Evolutionary conservation across 768 basidiomycete genomes (phyloP).

Genomic region (Xerocomus spinulosus): DNA sequence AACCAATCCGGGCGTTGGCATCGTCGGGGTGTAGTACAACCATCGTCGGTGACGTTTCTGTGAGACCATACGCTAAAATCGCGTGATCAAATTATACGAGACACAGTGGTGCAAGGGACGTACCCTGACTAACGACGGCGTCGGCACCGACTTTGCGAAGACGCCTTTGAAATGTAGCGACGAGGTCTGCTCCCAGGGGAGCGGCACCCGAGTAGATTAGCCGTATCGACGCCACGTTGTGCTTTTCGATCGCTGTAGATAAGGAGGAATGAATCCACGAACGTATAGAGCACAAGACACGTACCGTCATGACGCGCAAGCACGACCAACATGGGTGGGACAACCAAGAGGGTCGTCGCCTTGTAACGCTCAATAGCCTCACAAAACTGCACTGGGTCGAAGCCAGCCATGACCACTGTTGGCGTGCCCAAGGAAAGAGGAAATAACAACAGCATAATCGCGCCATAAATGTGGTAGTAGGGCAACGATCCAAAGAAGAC

Average conservation of each 20-base stretch:
- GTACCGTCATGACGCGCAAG: conserved; percentile 65
- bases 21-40: conserved; percentile 48
- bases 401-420: conserved; percentile 57
- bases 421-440: conserved; percentile 49
- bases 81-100: background rate
- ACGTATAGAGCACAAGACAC: conserved; percentile 15
- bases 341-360: conserved; percentile 54
- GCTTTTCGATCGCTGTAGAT: conserved; percentile 58
- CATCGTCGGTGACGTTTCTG: conserved; percentile 76
- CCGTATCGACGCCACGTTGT: conserved; percentile 58
- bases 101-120: background rate
- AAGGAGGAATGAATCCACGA: background rate
- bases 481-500: conserved; percentile 62
- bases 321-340: conserved; percentile 81
- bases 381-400: conserved; percentile 69
- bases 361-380: conserved; percentile 60
- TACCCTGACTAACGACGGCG: conserved; percentile 51
- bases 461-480: conserved; percentile 52
- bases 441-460: conserved; percentile 57
- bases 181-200: conserved; percentile 64
- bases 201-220: conserved; percentile 74
- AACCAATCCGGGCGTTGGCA: conserved; percentile 50
- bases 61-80: conserved; percentile 64
- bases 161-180: conserved; percentile 40
- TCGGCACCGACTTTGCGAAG: conserved; percentile 40